phyloP scores from a whole-genome alignment of 2,329 filamentous ascomycete species.

The Lasiodiplodia theobromae region DNA sequence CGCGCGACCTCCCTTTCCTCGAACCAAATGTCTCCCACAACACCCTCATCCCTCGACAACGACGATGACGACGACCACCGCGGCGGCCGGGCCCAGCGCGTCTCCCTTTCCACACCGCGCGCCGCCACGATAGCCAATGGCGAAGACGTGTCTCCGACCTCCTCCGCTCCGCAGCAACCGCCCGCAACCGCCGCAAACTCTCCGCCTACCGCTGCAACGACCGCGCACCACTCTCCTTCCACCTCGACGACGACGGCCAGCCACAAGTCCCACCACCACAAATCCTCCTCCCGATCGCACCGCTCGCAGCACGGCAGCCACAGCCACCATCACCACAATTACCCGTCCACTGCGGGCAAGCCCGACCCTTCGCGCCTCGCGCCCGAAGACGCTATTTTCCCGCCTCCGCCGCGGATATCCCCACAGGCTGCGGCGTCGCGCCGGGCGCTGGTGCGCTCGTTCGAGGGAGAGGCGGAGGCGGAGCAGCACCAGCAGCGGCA shows the following conservation, averaged over 20 bases:
- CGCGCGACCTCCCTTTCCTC: not conserved
- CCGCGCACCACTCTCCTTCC: no score
- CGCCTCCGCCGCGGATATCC: conserved; percentile 57
- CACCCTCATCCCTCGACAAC: not conserved
- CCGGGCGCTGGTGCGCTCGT: conserved; percentile 36
- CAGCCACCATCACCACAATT: not conserved
- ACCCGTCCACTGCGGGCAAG: not conserved
- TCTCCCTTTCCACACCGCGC: not conserved
- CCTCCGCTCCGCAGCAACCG: not conserved
- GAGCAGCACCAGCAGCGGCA: conserved; percentile 34
- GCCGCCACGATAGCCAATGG: not conserved
- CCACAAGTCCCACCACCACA: not conserved
- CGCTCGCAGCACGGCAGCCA: not conserved
- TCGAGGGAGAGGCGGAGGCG: conserved; percentile 54
- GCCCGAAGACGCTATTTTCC: conserved; percentile 82
- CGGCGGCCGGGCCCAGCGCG: not conserved
- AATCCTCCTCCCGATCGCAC: not conserved
- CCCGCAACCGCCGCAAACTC: not conserved
- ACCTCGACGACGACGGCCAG: not conserved
- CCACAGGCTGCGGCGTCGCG: conserved; percentile 1
- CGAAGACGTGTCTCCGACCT: conserved; percentile 5
- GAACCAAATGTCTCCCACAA: conserved; percentile 2
- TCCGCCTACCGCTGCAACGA: not conserved
- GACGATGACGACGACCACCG: not conserved
- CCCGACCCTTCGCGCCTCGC: conserved; percentile 64